A percentile compares a stretch with the other conserved stretches of the same genome.
These are phyloP conservation scores for Cladosporium cucumerinum DNA, from an alignment of 2,329 filamentous ascomycete genomes.

Conservation along the genomic window DNA sequence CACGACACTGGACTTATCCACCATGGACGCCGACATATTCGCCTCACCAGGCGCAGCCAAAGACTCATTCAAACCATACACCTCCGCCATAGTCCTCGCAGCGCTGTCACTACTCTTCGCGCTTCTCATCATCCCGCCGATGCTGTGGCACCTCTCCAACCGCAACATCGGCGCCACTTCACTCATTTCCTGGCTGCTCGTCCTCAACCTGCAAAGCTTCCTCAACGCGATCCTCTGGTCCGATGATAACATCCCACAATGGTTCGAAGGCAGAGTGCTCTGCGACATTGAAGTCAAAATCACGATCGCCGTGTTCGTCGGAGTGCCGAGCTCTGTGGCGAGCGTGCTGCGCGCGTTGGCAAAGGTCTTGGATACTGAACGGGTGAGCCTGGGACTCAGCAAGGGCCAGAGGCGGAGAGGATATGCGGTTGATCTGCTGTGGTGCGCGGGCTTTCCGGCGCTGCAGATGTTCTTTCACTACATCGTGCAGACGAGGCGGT, in stretches of 20 bases:
- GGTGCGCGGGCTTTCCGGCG: constrained; percentile 56
- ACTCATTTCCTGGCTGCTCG: constrained; percentile 54
- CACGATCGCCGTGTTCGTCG: constrained; percentile 51
- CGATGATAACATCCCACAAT: constrained; percentile 51
- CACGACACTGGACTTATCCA: neutral
- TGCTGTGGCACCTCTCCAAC: constrained; percentile 59
- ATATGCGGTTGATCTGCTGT: constrained; percentile 50
- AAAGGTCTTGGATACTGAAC: constrained; percentile 57
- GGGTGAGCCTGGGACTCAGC: constrained; percentile 50
- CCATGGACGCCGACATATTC: neutral
- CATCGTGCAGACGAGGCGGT: constrained; percentile 58
- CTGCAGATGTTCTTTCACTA: constrained; percentile 57
- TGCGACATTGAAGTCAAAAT: constrained; percentile 65
- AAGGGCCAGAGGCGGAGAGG: constrained; percentile 47
- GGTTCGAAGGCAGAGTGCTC: constrained; percentile 58
- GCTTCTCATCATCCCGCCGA: constrained; percentile 54
- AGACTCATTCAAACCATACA: constrained; percentile 24
- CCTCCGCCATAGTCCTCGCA: constrained; percentile 44
- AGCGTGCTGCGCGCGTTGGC: constrained; percentile 62
- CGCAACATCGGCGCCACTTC: constrained; percentile 58
- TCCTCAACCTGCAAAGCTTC: constrained; percentile 57
- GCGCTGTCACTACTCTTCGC: constrained; percentile 49
- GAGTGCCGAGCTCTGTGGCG: constrained; percentile 50
- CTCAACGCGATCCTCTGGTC: constrained; percentile 65
- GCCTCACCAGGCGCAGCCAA: neutral